Conservation (phyloP, 202 grass and related monocot species). For the Zizania palustris region DNA sequence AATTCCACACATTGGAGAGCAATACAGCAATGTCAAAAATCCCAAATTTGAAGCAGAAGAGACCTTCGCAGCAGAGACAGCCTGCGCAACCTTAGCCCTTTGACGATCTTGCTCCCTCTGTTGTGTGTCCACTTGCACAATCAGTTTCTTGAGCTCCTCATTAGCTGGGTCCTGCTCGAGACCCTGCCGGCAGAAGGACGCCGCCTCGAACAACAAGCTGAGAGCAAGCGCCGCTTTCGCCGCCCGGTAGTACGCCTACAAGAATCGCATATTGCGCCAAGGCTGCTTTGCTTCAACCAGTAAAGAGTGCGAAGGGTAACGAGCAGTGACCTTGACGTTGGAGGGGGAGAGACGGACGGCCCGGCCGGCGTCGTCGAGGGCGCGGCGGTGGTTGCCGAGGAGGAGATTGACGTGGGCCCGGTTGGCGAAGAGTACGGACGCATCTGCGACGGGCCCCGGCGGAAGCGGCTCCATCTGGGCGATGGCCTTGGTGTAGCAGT, state of each 20-base stretch:
- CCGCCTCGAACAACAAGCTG: conserved; percentile 54
- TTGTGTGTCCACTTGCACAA: conserved; percentile 53
- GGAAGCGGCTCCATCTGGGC: conserved; percentile 57
- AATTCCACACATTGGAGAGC: conserved; percentile 3
- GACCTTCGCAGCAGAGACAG: conserved; percentile 64
- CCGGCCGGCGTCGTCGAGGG: conserved; percentile 70
- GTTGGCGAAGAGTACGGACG: conserved; percentile 84
- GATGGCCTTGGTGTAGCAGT: conserved; percentile 92
- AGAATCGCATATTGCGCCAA: conserved; percentile 19
- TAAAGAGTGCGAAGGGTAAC: background rate
- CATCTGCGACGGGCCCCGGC: conserved; percentile 42
- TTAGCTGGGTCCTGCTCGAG: conserved; percentile 66
- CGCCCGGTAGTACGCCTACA: conserved; percentile 82
- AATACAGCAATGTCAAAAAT: background rate
- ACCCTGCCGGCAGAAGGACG: conserved; percentile 72
- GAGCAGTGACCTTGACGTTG: conserved; percentile 69
- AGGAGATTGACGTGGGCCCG: conserved; percentile 86
- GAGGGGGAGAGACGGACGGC: conserved; percentile 62
- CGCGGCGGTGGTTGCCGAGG: conserved; percentile 75
- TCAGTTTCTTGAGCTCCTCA: conserved; percentile 78
- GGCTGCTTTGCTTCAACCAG: conserved; percentile 10
- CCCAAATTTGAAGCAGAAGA: conserved; percentile 16
- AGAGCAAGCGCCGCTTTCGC: conserved; percentile 77
- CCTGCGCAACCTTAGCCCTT: conserved; percentile 56
- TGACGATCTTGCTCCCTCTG: conserved; percentile 56